phyloP scores from a whole-genome alignment of 805 yeast genomes.

The Myxozyma udenii region DNA sequence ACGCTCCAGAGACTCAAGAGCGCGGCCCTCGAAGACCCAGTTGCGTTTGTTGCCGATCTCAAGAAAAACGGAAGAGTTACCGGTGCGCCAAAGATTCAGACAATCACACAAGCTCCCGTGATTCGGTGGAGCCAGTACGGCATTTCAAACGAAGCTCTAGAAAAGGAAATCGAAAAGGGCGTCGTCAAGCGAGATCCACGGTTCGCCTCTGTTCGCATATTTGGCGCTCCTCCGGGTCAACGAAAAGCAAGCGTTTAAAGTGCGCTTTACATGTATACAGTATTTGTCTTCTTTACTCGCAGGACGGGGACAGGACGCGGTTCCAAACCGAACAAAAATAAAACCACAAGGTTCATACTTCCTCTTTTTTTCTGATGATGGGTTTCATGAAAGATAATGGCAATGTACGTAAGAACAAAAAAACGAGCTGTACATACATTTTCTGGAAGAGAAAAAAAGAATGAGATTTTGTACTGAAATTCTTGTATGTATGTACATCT shows the following conservation, averaged over 20 bases:
- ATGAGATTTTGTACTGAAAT: no score
- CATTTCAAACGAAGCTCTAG: slow-evolving; percentile 33
- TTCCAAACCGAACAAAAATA: no score
- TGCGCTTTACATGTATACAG: no score
- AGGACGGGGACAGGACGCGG: no score
- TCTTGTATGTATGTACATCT: not conserved
- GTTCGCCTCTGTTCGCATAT: slow-evolving; percentile 31
- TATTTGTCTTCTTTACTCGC: no score
- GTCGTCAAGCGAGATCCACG: slow-evolving; percentile 31
- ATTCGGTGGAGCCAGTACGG: slow-evolving; percentile 39
- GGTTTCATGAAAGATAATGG: no score
- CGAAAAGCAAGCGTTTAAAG: slow-evolving; percentile 18
- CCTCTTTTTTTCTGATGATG: no score
- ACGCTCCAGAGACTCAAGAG: slow-evolving; percentile 30
- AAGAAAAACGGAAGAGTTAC: slow-evolving; percentile 15
- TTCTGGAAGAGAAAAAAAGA: no score
- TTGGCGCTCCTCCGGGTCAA: slow-evolving; percentile 19
- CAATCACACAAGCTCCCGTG: slow-evolving; percentile 35
- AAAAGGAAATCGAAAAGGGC: slow-evolving; percentile 31
- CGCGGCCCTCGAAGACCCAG: slow-evolving; percentile 35
- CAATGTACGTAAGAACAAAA: no score
- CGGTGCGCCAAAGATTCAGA: slow-evolving; percentile 34
- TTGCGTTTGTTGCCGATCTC: slow-evolving; percentile 28
- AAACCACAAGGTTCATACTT: no score
- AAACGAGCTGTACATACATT: no score